Percentiles rank a stretch among this genome's conserved stretches.
These are phyloP conservation scores for Diutina catenulata DNA, from an alignment of 1,139 yeast species.

Conservation along the genomic window DNA sequence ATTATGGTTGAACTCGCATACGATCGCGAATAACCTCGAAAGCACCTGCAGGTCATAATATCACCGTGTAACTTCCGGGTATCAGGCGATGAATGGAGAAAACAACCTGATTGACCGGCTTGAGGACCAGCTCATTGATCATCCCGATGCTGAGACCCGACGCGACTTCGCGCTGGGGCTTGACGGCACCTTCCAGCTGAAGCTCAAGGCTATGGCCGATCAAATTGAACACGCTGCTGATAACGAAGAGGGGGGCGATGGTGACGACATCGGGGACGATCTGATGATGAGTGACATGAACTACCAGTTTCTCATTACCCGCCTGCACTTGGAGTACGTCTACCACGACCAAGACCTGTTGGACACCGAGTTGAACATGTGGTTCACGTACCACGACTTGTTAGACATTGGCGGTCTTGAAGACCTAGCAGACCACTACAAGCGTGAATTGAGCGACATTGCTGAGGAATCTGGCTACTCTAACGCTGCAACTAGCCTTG, in stretches of 20 bases:
- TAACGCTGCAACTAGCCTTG: background rate
- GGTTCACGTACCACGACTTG: slow-evolving; percentile 52
- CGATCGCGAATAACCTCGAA: too few relatives aligned
- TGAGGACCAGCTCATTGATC: slow-evolving; percentile 37
- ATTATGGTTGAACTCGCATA: too few relatives aligned
- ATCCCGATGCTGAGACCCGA: slow-evolving; percentile 28
- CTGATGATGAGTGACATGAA: slow-evolving; percentile 2
- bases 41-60: too few relatives aligned
- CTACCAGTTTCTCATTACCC: slow-evolving; percentile 19
- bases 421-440: background rate
- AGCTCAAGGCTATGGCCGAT: slow-evolving; percentile 33
- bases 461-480: background rate
- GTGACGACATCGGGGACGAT: slow-evolving; percentile 6
- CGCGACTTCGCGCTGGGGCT: slow-evolving; percentile 20
- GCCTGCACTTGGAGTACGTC: slow-evolving; percentile 33
- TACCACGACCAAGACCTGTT: slow-evolving; percentile 30
- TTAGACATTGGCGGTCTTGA: slow-evolving; percentile 11
- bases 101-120: slow-evolving; percentile 22
- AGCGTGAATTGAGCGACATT: background rate
- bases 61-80: too few relatives aligned
- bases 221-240: slow-evolving; percentile 17
- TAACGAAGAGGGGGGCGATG: slow-evolving; percentile 6
- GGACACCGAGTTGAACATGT: slow-evolving; percentile 41
- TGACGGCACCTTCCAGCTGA: slow-evolving; percentile 35
- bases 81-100: too few relatives aligned